These are phyloP conservation scores for Alternaria atra DNA, from an alignment of 2,329 filamentous ascomycete species.

Conservation along the genomic window DNA sequence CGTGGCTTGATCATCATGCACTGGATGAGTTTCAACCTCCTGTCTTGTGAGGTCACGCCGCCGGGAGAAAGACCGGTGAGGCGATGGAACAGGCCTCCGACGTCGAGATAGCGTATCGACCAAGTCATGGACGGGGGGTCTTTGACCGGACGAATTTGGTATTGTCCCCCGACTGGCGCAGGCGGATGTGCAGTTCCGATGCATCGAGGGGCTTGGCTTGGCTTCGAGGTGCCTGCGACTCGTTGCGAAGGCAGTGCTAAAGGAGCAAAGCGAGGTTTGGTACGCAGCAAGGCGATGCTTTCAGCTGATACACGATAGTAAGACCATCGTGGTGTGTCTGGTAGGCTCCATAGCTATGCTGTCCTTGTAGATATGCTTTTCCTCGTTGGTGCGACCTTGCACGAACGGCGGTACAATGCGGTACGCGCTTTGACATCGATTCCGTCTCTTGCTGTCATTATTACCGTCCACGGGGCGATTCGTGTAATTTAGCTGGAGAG, in stretches of 20 bases:
- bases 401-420: not conserved
- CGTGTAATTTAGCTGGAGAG: not conserved
- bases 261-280: not conserved
- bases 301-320: not conserved
- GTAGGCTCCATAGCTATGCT: not conserved
- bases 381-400: not conserved
- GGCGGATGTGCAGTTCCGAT: slow-evolving; percentile 14
- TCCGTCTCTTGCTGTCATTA: not conserved
- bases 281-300: slow-evolving; percentile 3
- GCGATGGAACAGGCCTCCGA: slow-evolving; percentile 17
- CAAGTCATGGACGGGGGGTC: not conserved
- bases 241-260: slow-evolving; percentile 1
- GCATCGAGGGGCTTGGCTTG: slow-evolving; percentile 4
- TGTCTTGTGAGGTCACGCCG: slow-evolving; percentile 18
- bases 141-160: slow-evolving; percentile 9
- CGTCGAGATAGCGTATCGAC: slow-evolving; percentile 6
- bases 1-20: slow-evolving; percentile 22
- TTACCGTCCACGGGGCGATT: not conserved
- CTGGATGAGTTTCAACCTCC: slow-evolving; percentile 24
- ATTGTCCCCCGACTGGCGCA: slow-evolving; percentile 7
- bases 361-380: not conserved
- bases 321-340: not conserved
- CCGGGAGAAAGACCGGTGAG: slow-evolving; percentile 12
- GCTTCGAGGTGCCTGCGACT: slow-evolving; percentile 10
- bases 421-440: not conserved